Evolutionary conservation across 2,329 filamentous ascomycete species (phyloP).

Genomic region (Cercospora brassicicola): DNA sequence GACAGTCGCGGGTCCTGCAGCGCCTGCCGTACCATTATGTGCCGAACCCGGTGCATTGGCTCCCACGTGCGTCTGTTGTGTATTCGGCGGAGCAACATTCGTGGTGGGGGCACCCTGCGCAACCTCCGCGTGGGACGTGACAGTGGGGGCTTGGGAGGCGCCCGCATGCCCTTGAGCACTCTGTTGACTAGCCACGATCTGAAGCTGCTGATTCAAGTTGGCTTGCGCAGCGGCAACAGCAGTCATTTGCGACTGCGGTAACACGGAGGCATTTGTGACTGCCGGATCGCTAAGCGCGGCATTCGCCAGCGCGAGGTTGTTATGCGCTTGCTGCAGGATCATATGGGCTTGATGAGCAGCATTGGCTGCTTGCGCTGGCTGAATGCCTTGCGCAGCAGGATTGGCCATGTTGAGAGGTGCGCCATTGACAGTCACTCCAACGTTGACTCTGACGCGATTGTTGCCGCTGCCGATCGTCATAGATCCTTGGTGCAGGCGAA

Average conservation of each 20-base stretch:
- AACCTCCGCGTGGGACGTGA: not conserved
- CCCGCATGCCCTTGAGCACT: conserved; percentile 14
- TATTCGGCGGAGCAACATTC: conserved; percentile 2
- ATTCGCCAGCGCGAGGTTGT: conserved; percentile 23
- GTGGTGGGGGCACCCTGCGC: conserved; percentile 3
- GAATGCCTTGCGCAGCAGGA: conserved; percentile 9
- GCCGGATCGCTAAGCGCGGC: conserved; percentile 20
- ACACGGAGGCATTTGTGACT: conserved; percentile 6
- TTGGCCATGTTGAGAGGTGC: conserved; percentile 17
- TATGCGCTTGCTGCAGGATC: conserved; percentile 25
- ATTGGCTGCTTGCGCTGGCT: conserved; percentile 15
- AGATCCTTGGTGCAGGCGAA: conserved; percentile 50
- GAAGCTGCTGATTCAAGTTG: conserved; percentile 22
- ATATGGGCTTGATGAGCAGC: conserved; percentile 21
- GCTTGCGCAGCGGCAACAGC: conserved; percentile 23
- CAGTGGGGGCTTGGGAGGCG: not conserved
- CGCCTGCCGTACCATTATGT: not conserved
- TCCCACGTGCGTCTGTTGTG: not conserved
- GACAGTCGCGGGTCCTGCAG: conserved; percentile 5
- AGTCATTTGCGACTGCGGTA: conserved; percentile 20
- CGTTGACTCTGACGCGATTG: conserved; percentile 9
- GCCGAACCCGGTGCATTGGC: not conserved
- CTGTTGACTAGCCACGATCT: conserved; percentile 19
- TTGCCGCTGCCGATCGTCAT: conserved; percentile 8
- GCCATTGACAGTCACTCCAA: conserved; percentile 8